Conservation (phyloP, 176 grass and related monocot genomes). For the Phyllostachys edulis region DNA sequence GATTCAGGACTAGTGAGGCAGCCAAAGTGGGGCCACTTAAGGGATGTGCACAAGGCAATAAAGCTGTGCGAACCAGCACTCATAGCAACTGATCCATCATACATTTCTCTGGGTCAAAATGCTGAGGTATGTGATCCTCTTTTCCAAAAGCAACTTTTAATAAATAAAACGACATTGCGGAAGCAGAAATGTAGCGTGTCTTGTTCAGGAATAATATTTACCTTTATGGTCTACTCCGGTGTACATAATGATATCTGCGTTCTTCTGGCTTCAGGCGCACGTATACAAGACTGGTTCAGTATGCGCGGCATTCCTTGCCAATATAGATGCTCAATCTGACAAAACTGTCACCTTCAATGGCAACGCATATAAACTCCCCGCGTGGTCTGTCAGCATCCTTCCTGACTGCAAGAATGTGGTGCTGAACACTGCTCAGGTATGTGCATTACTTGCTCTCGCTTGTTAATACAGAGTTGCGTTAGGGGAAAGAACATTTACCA, state of each 20-base stretch:
- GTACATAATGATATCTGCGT: background rate
- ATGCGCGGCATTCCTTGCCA: slow-evolving; percentile 94
- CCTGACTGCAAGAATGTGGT: slow-evolving; percentile 97
- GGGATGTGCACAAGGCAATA: slow-evolving; percentile 91
- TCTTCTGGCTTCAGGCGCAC: slow-evolving; percentile 54
- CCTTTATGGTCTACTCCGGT: background rate
- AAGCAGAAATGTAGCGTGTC: background rate
- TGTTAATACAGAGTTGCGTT: background rate
- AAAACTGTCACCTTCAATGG: slow-evolving; percentile 86
- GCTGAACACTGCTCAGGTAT: slow-evolving; percentile 90
- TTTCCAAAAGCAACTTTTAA: slow-evolving; percentile 28
- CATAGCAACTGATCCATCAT: slow-evolving; percentile 81
- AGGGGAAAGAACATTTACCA: background rate
- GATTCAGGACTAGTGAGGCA: slow-evolving; percentile 73
- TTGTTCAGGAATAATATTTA: background rate
- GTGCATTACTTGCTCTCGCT: slow-evolving; percentile 3
- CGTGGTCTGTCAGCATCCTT: slow-evolving; percentile 98
- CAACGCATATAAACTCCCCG: slow-evolving; percentile 67
- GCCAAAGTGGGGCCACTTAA: slow-evolving; percentile 95
- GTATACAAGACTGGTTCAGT: slow-evolving; percentile 63
- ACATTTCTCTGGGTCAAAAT: slow-evolving; percentile 86
- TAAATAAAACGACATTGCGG: background rate
- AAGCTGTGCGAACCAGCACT: slow-evolving; percentile 88
- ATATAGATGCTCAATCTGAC: slow-evolving; percentile 68
- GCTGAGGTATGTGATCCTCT: slow-evolving; percentile 52